Base-by-base conservation (phyloP, 2,329 filamentous ascomycete species). In the Aphanocladium album region DNA sequence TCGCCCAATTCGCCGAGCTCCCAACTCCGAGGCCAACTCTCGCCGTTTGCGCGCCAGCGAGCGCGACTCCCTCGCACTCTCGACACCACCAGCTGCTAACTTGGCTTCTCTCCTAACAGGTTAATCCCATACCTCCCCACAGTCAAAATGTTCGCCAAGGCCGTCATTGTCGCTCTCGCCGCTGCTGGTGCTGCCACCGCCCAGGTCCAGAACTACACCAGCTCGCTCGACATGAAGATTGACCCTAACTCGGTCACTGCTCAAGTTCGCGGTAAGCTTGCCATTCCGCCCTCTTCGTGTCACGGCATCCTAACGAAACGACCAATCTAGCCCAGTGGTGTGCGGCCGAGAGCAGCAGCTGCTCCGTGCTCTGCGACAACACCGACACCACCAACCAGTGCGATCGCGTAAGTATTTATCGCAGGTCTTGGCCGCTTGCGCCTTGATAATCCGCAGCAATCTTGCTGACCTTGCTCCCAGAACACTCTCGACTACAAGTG, bases 301-400 rank as follows among this genome's bases (percentile, higher is more conserved):
- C 7, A 47, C n/a, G 12, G 9, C 25, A 27, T 33, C 23, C 59
- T 65, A 56, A 64, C 49, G 21, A 54, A 23, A 35, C 33, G 61
- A 45, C 50, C n/a, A 47, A 45, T 56, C 62, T 63, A 83, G 82
- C 78, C 51, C 60, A 67, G 19, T 85, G 82, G 82, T 85, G 83
- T 71, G 69, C 67, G 57, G 80, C 75, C 46, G 74, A 85, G 74
- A 71, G 70, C 62, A 78, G 82, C 70, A 79, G 77, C 43, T 85
- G 83, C 73, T 63, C 63, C 51, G 71, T 71, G 25, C 77, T 85
- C 45, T 85, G 83, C 73, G 70, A 69, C 57, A 62, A 66, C 59
- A 64, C 68, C 57, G 70, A 74, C 21, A 64, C 69, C 6, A 63
- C 63, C 57, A 83, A 84, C 70, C 66, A 68, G 59, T 85, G 83